Conservation (phyloP, 2,329 filamentous ascomycete genomes). For the Ophiostoma quercus region DNA sequence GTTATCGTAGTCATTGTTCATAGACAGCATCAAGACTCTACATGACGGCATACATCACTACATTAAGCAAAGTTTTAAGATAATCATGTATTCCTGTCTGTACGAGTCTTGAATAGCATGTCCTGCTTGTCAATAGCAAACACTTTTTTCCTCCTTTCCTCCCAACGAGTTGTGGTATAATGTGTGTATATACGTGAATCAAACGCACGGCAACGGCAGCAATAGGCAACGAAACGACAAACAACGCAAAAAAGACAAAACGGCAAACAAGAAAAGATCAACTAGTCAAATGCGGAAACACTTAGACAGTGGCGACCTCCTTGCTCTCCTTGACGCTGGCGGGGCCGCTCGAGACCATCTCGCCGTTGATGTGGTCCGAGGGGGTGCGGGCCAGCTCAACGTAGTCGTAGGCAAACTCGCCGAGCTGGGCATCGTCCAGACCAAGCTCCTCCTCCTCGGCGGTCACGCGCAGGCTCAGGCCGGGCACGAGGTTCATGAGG, state of each 20-base stretch:
- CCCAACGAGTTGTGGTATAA: conserved; percentile 11
- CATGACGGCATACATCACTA: conserved; percentile 7
- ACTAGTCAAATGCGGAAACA: not conserved
- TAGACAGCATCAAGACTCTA: conserved; percentile 7
- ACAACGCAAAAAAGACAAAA: not conserved
- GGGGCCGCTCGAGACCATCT: conserved; percentile 20
- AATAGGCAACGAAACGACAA: not conserved
- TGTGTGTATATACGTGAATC: conserved; percentile 5
- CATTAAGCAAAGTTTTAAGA: not conserved
- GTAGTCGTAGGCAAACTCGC: conserved; percentile 94
- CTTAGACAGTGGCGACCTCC: conserved; percentile 16
- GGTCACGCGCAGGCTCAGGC: conserved; percentile 65
- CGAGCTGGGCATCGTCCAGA: conserved; percentile 85
- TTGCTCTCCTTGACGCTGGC: conserved; percentile 24
- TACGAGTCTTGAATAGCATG: conserved; percentile 12
- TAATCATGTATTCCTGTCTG: conserved; percentile 15
- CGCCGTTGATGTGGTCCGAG: conserved; percentile 22
- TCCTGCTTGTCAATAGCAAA: conserved; percentile 11
- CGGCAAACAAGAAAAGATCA: not conserved
- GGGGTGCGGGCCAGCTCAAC: conserved; percentile 64
- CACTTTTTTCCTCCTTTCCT: not conserved
- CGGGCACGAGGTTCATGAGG: conserved; percentile 72
- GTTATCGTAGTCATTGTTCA: not conserved
- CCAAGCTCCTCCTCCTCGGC: conserved; percentile 78
- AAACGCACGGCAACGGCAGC: not conserved